These are phyloP conservation scores for Massospora cicadina DNA, from an alignment of 371 early-diverging fungal genomes.

Conservation along the genomic window DNA sequence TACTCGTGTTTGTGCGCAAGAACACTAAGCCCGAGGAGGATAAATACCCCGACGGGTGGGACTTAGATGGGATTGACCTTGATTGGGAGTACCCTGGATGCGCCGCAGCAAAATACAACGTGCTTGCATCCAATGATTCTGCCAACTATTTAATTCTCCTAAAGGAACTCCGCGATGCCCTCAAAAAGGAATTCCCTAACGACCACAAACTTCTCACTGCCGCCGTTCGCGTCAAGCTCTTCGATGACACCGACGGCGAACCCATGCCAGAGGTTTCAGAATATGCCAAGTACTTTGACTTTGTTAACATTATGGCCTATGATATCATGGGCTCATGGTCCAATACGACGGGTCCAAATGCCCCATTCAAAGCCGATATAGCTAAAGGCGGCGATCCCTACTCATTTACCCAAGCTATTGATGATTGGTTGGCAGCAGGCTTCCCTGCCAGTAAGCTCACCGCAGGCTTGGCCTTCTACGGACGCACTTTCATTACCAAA, in stretches of 20 bases:
- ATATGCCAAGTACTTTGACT: too few relatives aligned
- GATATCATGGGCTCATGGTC: slow-evolving; percentile 40
- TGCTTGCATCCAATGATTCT: slow-evolving; percentile 27
- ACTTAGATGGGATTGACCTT: too few relatives aligned
- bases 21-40: neutral
- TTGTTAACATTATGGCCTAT: too few relatives aligned
- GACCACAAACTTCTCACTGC: slow-evolving; percentile 38
- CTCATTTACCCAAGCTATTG: too few relatives aligned
- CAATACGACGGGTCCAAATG: slow-evolving; percentile 35
- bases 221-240: slow-evolving; percentile 48
- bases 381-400: too few relatives aligned
- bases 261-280: slow-evolving; percentile 36
- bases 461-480: too few relatives aligned
- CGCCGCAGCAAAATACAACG: slow-evolving; percentile 47
- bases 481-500: slow-evolving; percentile 24
- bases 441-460: too few relatives aligned
- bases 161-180: slow-evolving; percentile 36
- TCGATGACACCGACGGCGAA: slow-evolving; percentile 29
- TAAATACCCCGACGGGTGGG: neutral
- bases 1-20: too few relatives aligned
- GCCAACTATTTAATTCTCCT: slow-evolving; percentile 38
- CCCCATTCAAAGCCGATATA: slow-evolving; percentile 44
- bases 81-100: slow-evolving; percentile 27
- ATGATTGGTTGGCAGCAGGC: too few relatives aligned
- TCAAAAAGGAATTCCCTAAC: slow-evolving; percentile 23